phyloP scores from a whole-genome alignment of 2,329 filamentous ascomycete genomes.

The Diaporthe amygdali region DNA sequence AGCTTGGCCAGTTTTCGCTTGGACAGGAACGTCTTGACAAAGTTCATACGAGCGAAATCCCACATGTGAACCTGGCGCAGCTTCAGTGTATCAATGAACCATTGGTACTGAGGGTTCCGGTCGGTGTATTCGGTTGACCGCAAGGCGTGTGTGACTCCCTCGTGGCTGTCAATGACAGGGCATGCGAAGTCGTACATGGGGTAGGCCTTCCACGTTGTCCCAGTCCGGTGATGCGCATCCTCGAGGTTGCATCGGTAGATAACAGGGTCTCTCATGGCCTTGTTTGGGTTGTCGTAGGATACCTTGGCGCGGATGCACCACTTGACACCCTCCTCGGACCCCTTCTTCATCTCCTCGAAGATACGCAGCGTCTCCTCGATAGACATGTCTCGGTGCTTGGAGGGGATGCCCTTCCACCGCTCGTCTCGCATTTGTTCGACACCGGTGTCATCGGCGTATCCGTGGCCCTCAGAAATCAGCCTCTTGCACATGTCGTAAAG shows the following conservation, averaged over 20 bases:
- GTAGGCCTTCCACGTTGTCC: slow-evolving; percentile 82
- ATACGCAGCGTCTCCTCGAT: slow-evolving; percentile 84
- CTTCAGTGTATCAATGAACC: slow-evolving; percentile 78
- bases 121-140: slow-evolving; percentile 88
- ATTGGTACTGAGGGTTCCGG: slow-evolving; percentile 85
- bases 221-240: slow-evolving; percentile 76
- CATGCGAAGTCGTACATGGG: slow-evolving; percentile 88
- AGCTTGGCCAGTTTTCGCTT: slow-evolving; percentile 88
- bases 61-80: slow-evolving; percentile 82
- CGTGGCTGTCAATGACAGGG: slow-evolving; percentile 79
- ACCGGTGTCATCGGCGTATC: slow-evolving; percentile 93
- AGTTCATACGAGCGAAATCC: slow-evolving; percentile 87
- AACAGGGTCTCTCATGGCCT: slow-evolving; percentile 93
- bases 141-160: slow-evolving; percentile 84
- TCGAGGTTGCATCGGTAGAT: slow-evolving; percentile 90
- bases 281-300: slow-evolving; percentile 89
- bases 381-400: slow-evolving; percentile 76
- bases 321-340: slow-evolving; percentile 75
- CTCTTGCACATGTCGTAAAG: slow-evolving; percentile 85
- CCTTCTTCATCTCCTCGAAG: slow-evolving; percentile 93
- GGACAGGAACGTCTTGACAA: slow-evolving; percentile 80
- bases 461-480: slow-evolving; percentile 85
- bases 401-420: slow-evolving; percentile 83
- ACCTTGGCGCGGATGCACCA: slow-evolving; percentile 97
- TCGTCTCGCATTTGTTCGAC: slow-evolving; percentile 87